phyloP scores from a whole-genome alignment of 73 alveolate genomes.

The Durusdinium trenchii region DNA sequence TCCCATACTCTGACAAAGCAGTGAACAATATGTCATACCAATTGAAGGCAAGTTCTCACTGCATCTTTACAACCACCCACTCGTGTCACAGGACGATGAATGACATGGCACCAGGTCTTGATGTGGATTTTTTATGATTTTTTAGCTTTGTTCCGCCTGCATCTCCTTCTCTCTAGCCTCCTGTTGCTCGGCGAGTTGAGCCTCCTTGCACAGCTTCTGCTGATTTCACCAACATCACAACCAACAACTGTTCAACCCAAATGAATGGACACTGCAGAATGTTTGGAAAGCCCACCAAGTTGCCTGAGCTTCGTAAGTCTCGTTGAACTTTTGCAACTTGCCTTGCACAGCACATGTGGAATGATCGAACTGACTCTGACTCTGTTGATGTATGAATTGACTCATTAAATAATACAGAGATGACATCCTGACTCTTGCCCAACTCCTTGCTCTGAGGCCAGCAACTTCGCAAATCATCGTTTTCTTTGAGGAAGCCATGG shows the following conservation, averaged over 20 bases:
- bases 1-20: too few species aligned
- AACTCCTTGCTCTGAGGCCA: neutral
- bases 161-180: slow-evolving; percentile 65
- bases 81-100: too few species aligned
- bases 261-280: too few species aligned
- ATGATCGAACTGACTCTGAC: neutral
- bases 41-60: too few species aligned
- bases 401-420: neutral
- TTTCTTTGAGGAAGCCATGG: slow-evolving; percentile 82
- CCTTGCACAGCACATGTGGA: slow-evolving; percentile 12
- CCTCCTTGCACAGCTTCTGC: slow-evolving; percentile 40
- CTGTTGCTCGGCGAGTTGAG: slow-evolving; percentile 76
- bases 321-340: slow-evolving; percentile 89
- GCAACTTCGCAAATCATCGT: slow-evolving; percentile 72
- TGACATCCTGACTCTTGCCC: neutral
- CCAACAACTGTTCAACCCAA: too few species aligned
- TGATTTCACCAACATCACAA: too few species aligned
- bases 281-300: too few species aligned
- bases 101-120: too few species aligned
- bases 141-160: slow-evolving; percentile 89
- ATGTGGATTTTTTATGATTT: too few species aligned
- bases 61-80: too few species aligned
- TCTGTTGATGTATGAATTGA: neutral
- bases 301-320: slow-evolving; percentile 71
- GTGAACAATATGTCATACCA: too few species aligned